These are phyloP conservation scores for Isabelozyma rhagii DNA, from an alignment of 805 yeast genomes.

Conservation along the genomic window DNA sequence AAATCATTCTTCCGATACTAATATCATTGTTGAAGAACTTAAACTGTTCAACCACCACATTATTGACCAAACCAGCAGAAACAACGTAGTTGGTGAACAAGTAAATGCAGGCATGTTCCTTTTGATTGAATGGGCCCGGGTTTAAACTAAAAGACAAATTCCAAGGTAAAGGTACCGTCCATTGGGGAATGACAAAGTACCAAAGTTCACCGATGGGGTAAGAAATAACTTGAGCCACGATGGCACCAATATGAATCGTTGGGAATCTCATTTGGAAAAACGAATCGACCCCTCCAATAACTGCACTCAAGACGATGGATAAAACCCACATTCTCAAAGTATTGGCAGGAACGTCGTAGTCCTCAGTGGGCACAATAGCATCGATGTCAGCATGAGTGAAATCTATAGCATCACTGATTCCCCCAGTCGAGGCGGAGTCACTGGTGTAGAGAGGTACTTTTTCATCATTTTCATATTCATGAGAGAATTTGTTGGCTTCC, in stretches of 20 bases:
- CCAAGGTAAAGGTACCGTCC: slow-evolving; percentile 2
- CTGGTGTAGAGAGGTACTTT: background rate
- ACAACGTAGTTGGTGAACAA: slow-evolving; percentile 4
- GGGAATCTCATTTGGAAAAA: slow-evolving; percentile 24
- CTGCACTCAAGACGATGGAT: slow-evolving; percentile 15
- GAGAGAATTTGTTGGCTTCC: background rate
- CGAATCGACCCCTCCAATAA: slow-evolving; percentile 24
- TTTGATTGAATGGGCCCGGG: slow-evolving; percentile 5
- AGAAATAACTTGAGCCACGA: slow-evolving; percentile 22
- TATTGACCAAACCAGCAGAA: slow-evolving; percentile 5
- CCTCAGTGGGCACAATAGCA: slow-evolving; percentile 6
- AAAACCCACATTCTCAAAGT: slow-evolving; percentile 16
- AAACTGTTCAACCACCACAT: slow-evolving; percentile 5
- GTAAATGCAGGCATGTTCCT: slow-evolving; percentile 5
- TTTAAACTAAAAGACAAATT: slow-evolving; percentile 1
- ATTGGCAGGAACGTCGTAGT: slow-evolving; percentile 4
- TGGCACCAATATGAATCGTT: slow-evolving; percentile 17
- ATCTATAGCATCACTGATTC: slow-evolving; percentile 1
- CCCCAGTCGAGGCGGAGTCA: background rate
- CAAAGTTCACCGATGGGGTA: slow-evolving; percentile 18
- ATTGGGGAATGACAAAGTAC: slow-evolving; percentile 1
- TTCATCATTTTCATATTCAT: background rate
- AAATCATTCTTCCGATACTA: slow-evolving; percentile 6
- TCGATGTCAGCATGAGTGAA: slow-evolving; percentile 6
- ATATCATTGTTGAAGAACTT: slow-evolving; percentile 8